Conservation (phyloP, 108 stramenopile genomes). For the Skeletonema potamos region DNA sequence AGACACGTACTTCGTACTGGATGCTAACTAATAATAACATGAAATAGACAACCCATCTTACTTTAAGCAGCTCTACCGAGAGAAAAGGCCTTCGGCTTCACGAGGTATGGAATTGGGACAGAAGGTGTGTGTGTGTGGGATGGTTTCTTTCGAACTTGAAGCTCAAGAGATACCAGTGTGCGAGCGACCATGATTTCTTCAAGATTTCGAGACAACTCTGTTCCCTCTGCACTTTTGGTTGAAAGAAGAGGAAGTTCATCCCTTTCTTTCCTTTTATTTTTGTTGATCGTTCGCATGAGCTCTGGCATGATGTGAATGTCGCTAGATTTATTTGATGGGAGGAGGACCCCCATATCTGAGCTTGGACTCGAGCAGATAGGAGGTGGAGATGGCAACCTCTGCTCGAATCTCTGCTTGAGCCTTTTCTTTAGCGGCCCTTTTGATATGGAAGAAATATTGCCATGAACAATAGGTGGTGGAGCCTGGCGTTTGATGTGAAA, state of each 20-base stretch:
- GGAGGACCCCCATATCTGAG: background rate
- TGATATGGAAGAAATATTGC: background rate
- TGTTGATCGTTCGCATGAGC: conserved; percentile 15
- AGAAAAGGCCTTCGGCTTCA: background rate
- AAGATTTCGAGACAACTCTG: background rate
- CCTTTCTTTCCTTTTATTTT: conserved; percentile 3
- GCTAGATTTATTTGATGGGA: background rate
- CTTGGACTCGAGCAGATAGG: background rate
- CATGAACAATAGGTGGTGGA: background rate
- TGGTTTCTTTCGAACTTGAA: background rate
- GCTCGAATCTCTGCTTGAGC: background rate
- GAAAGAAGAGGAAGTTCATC: background rate
- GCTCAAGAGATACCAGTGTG: background rate
- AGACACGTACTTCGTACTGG: background rate
- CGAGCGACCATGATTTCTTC: background rate
- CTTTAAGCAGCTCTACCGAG: background rate
- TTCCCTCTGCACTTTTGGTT: background rate
- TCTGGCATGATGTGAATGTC: conserved; percentile 20
- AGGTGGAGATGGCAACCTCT: background rate
- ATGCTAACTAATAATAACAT: background rate
- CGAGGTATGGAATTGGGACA: background rate
- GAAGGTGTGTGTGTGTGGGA: background rate
- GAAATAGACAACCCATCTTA: background rate
- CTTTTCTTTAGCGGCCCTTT: conserved; percentile 1
- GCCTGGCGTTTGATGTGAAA: background rate